Conservation (phyloP, 106 monocot genomes). For the Phalaenopsis aphrodite region DNA sequence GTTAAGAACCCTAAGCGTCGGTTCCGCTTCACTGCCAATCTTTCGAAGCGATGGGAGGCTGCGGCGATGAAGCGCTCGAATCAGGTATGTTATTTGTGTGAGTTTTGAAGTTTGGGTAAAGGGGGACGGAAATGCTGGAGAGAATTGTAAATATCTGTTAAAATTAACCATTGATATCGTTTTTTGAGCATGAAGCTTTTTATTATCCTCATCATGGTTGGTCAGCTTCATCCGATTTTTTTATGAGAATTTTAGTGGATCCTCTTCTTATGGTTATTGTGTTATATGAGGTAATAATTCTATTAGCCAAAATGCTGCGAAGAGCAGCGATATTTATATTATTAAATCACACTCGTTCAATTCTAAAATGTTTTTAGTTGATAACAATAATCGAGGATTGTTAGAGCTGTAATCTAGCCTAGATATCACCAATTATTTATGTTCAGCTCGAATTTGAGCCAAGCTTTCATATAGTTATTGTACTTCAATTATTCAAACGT, state of each 20-base stretch:
- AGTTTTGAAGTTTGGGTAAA: not conserved
- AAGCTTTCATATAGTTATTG: too few species aligned
- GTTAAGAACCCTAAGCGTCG: constrained; percentile 96
- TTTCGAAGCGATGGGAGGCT: constrained; percentile 78
- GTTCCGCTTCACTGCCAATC: constrained; percentile 89
- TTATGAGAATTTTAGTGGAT: not conserved
- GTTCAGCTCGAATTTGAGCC: too few species aligned
- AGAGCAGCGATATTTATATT: not conserved
- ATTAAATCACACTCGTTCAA: too few species aligned
- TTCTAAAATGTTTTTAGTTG: not conserved
- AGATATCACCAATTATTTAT: too few species aligned
- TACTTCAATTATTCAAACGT: too few species aligned
- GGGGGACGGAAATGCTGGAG: not conserved
- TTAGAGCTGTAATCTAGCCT: too few species aligned
- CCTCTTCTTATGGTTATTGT: not conserved
- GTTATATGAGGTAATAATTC: not conserved
- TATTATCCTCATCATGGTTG: not conserved
- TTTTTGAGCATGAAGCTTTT: not conserved
- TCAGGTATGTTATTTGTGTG: constrained; percentile 28
- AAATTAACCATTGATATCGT: not conserved
- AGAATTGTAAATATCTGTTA: not conserved
- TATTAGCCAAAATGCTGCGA: not conserved
- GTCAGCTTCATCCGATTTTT: not conserved
- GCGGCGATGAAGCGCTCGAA: constrained; percentile 75
- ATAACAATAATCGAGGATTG: not conserved